These are phyloP conservation scores for Saccharomycopsis vini DNA, from an alignment of 805 yeast species.

Conservation along the genomic window DNA sequence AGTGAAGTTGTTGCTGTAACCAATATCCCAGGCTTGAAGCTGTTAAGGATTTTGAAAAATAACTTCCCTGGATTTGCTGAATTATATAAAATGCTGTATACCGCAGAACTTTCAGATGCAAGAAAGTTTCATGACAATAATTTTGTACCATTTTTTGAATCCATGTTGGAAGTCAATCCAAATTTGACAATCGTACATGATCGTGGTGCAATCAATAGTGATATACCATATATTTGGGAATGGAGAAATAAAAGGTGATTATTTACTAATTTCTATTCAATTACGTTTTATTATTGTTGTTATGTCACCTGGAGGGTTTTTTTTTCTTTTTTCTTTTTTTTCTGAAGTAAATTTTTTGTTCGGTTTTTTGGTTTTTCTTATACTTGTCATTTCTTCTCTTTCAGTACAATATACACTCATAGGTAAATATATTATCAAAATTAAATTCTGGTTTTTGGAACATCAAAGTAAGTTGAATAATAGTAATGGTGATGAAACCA, in stretches of 20 bases:
- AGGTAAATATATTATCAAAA: too few relatives aligned
- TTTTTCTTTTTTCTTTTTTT: too few relatives aligned
- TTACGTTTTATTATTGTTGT: too few relatives aligned
- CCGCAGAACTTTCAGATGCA: neutral
- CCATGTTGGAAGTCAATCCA: neutral
- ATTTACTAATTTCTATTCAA: too few relatives aligned
- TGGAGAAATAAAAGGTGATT: neutral
- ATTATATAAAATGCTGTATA: neutral
- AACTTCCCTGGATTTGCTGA: neutral
- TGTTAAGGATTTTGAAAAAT: neutral
- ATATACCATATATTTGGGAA: constrained; percentile 2
- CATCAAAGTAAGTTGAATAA: too few relatives aligned
- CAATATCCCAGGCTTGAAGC: neutral
- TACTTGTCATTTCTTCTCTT: too few relatives aligned
- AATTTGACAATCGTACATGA: neutral
- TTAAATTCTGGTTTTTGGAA: too few relatives aligned
- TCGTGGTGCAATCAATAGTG: neutral
- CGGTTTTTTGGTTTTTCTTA: too few relatives aligned
- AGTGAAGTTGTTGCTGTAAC: neutral
- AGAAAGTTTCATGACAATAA: neutral
- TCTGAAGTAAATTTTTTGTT: too few relatives aligned
- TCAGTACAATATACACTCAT: too few relatives aligned
- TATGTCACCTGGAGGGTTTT: too few relatives aligned
- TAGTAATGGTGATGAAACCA: too few relatives aligned
- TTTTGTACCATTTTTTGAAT: neutral